phyloP scores from a whole-genome alignment of 805 yeast species.

The Schwanniomyces polymorphus region DNA sequence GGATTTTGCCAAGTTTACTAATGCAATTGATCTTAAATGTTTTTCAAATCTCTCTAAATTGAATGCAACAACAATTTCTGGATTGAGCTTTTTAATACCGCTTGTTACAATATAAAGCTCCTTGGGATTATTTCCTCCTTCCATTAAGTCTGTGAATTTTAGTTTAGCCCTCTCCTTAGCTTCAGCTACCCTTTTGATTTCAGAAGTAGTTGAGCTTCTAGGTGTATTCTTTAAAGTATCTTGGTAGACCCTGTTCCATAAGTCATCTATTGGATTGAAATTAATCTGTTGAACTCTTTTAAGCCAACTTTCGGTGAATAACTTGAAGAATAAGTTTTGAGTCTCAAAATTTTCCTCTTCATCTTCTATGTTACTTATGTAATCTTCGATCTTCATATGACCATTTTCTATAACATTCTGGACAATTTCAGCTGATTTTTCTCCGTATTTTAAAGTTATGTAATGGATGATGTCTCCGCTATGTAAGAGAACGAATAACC shows the following conservation, averaged over 20 bases:
- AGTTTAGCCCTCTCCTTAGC: slow-evolving; percentile 58
- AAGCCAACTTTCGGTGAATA: slow-evolving; percentile 40
- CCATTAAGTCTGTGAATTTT: slow-evolving; percentile 33
- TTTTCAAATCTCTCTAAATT: slow-evolving; percentile 69
- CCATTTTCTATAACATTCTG: slow-evolving; percentile 74
- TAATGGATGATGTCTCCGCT: slow-evolving; percentile 71
- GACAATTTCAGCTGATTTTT: slow-evolving; percentile 54
- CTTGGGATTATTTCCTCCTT: slow-evolving; percentile 22
- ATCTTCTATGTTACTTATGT: slow-evolving; percentile 22
- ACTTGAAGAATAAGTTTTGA: slow-evolving; percentile 22
- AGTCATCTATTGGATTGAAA: slow-evolving; percentile 35
- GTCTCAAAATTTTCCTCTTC: slow-evolving; percentile 10
- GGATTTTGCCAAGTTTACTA: slow-evolving; percentile 61
- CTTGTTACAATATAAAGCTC: slow-evolving; percentile 25
- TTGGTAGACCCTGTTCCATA: slow-evolving; percentile 37
- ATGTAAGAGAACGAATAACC: slow-evolving; percentile 63
- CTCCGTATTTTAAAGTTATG: slow-evolving; percentile 47
- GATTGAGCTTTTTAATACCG: slow-evolving; percentile 47
- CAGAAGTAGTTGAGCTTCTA: slow-evolving; percentile 36
- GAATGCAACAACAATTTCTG: slow-evolving; percentile 54
- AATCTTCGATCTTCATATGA: slow-evolving; percentile 56
- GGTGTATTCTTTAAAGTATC: slow-evolving; percentile 37
- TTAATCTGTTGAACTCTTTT: slow-evolving; percentile 27
- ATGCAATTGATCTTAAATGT: slow-evolving; percentile 60
- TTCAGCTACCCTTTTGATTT: slow-evolving; percentile 47